Evolutionary conservation across 805 yeast species (phyloP).

Genomic region (Teunomyces stri): DNA sequence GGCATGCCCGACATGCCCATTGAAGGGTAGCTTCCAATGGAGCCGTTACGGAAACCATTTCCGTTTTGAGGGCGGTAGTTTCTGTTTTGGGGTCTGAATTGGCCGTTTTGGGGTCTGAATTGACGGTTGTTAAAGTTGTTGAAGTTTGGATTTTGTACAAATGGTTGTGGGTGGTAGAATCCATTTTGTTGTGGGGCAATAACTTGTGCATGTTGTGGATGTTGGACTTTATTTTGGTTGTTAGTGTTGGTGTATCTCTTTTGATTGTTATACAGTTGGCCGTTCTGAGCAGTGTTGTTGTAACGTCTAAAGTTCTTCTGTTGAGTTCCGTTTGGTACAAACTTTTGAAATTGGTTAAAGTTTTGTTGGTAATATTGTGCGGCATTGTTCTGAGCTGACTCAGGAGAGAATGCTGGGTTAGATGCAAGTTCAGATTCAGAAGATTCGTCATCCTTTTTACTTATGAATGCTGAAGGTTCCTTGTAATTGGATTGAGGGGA

Average conservation of each 20-base stretch:
- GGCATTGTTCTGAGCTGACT: conserved; percentile 4
- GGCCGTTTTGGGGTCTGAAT: conserved; percentile 19
- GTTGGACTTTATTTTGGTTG: conserved; percentile 18
- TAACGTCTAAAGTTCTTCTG: conserved; percentile 29
- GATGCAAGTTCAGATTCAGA: conserved; percentile 1
- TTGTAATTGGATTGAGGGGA: conserved; percentile 3
- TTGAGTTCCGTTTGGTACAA: conserved; percentile 11
- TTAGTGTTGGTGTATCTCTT: conserved; percentile 13
- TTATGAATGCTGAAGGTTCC: conserved; percentile 6
- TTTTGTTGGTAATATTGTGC: conserved; percentile 9
- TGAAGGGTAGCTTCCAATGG: conserved; percentile 11
- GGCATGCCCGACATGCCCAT: conserved; percentile 2
- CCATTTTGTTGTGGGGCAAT: conserved; percentile 14
- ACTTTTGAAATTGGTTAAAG: conserved; percentile 14
- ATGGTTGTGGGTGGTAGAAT: conserved; percentile 34
- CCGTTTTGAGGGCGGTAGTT: conserved; percentile 6
- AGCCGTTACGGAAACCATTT: conserved; percentile 22
- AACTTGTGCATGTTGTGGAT: conserved; percentile 4
- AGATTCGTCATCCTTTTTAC: conserved; percentile 8
- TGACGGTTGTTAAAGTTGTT: conserved; percentile 28
- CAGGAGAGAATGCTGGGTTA: conserved; percentile 4
- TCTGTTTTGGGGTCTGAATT: conserved; percentile 18
- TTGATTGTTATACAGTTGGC: conserved; percentile 17
- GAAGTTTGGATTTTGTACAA: conserved; percentile 21
- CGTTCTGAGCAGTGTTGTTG: conserved; percentile 19